Conservation (phyloP, 2,329 filamentous ascomycete genomes). For the Ophiocordyceps camponoti-rufipedis region DNA sequence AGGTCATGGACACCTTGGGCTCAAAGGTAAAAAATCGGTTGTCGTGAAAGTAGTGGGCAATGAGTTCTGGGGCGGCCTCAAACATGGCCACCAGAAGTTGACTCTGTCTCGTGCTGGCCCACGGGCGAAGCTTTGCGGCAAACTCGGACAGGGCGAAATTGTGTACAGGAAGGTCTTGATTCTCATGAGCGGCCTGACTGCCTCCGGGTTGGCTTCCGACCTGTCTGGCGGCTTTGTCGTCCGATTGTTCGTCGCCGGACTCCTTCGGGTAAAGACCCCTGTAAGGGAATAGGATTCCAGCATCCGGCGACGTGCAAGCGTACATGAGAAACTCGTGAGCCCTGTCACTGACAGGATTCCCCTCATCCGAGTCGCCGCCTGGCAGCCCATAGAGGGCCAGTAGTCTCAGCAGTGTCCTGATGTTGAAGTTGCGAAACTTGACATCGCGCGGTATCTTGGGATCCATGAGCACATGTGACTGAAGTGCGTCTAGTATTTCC, state of each 20-base stretch:
- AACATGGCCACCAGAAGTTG: constrained; percentile 72
- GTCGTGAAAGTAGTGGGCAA: constrained; percentile 71
- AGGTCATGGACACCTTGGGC: constrained; percentile 79
- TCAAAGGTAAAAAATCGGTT: constrained; percentile 73
- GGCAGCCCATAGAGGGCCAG: constrained; percentile 51
- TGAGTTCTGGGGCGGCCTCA: constrained; percentile 61
- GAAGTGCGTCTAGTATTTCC: constrained; percentile 57
- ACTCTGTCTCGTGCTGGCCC: constrained; percentile 63
- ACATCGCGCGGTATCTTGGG: constrained; percentile 50
- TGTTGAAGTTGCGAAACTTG: constrained; percentile 62
- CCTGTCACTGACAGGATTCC: constrained; percentile 39
- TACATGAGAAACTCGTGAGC: constrained; percentile 60
- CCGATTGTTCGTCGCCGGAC: constrained; percentile 27
- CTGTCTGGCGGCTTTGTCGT: constrained; percentile 7
- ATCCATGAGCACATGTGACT: constrained; percentile 56
- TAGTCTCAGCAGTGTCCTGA: constrained; percentile 54
- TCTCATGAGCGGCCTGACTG: constrained; percentile 50
- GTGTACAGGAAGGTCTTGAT: constrained; percentile 50
- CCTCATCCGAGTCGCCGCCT: constrained; percentile 20
- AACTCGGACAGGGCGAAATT: constrained; percentile 70
- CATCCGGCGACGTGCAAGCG: constrained; percentile 53
- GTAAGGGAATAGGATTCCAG: constrained; percentile 59
- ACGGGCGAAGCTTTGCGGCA: constrained; percentile 60
- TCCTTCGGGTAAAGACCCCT: constrained; percentile 74
- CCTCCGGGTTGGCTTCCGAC: constrained; percentile 27